Percentiles rank a stretch among this genome's conserved stretches.
Conservation (phyloP, 441 rosid genomes). For the Geranium incanum region DNA sequence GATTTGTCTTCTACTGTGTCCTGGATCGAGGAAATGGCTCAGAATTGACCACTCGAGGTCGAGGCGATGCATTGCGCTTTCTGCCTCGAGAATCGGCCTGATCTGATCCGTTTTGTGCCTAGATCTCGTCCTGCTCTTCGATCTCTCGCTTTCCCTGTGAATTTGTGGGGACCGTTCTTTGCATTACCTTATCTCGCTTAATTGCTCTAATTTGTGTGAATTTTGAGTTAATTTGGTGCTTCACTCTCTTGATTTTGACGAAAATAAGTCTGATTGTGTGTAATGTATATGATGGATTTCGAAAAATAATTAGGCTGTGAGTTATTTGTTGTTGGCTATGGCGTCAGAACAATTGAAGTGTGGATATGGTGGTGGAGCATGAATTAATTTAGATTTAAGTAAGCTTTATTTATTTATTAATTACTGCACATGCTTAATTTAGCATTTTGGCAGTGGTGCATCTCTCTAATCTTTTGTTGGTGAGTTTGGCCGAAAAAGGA, state of each 20-base stretch:
- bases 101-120: not conserved
- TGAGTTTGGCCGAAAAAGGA: not conserved
- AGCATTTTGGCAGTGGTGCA: not conserved
- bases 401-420: not conserved
- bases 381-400: not conserved
- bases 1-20: slow-evolving; percentile 2
- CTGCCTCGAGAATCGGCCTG: not conserved
- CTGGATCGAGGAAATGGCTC: not conserved
- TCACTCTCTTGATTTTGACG: not conserved
- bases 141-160: not conserved
- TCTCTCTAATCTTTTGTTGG: not conserved
- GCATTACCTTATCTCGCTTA: not conserved
- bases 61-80: not conserved
- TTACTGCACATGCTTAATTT: not conserved
- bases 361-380: not conserved
- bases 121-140: not conserved
- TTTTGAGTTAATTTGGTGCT: not conserved
- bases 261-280: not conserved
- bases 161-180: not conserved
- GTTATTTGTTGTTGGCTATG: not conserved
- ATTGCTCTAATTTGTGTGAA: not conserved
- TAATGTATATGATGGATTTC: not conserved
- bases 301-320: not conserved
- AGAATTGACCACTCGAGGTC: slow-evolving; percentile 3
- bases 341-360: not conserved